Percentiles rank a stretch among this genome's conserved stretches.
Conservation (phyloP, 2,329 filamentous ascomycete species). For the Verticillium alfalfae region DNA sequence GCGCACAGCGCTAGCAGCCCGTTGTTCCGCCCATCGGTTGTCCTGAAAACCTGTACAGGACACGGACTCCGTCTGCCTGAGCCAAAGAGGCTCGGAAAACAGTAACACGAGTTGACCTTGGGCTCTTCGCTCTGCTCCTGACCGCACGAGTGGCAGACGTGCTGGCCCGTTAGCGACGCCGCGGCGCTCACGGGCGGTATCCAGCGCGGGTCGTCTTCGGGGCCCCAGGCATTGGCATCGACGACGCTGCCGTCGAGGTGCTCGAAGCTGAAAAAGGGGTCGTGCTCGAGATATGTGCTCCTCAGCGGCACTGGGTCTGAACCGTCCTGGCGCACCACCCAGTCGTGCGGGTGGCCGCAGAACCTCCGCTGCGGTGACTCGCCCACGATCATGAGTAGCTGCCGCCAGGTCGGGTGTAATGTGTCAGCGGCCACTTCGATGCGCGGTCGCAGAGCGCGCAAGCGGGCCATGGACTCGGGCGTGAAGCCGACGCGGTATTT, state of each 20-base stretch:
- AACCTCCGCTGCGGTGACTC: conserved; percentile 32
- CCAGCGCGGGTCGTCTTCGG: conserved; percentile 40
- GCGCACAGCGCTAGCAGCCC: conserved; percentile 39
- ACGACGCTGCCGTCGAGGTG: conserved; percentile 44
- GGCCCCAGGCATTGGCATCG: conserved; percentile 40
- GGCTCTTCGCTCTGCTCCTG: conserved; percentile 45
- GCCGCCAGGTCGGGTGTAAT: conserved; percentile 47
- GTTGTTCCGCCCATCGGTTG: conserved; percentile 47
- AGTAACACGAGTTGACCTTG: conserved; percentile 41
- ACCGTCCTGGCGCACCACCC: conserved; percentile 40
- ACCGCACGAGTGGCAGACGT: conserved; percentile 35
- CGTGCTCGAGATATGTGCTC: conserved; percentile 39
- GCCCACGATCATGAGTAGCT: conserved; percentile 40
- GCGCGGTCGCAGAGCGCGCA: conserved; percentile 35
- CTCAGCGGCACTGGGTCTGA: conserved; percentile 31
- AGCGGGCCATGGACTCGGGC: conserved; percentile 39
- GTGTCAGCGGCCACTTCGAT: conserved; percentile 50
- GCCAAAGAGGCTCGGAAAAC: conserved; percentile 48
- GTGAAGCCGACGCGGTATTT: conserved; percentile 52
- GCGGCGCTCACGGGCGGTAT: conserved; percentile 20
- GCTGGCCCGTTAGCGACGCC: conserved; percentile 13
- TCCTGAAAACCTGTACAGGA: conserved; percentile 48
- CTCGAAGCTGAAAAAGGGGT: conserved; percentile 38
- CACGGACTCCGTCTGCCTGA: conserved; percentile 8
- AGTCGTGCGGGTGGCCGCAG: conserved; percentile 44